phyloP scores from a whole-genome alignment of 352 stramenopile genomes.

The Pythium coloratum region DNA sequence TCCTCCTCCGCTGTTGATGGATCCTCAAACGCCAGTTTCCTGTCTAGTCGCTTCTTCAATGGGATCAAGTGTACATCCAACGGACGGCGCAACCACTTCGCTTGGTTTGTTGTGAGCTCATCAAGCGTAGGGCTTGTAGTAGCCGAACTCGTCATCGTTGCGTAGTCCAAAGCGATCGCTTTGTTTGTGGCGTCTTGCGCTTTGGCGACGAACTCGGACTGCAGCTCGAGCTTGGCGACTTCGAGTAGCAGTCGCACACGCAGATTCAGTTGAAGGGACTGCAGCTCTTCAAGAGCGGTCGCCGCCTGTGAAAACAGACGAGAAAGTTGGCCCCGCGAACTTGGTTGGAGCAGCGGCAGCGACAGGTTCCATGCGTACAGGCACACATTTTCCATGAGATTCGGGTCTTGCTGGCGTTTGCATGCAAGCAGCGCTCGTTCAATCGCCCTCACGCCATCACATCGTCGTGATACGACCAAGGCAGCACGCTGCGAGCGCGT shows the following conservation, averaged over 20 bases:
- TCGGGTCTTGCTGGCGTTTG: slow-evolving; percentile 72
- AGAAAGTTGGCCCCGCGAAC: slow-evolving; percentile 67
- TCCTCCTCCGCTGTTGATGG: slow-evolving; percentile 36
- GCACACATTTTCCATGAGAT: slow-evolving; percentile 80
- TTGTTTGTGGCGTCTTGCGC: slow-evolving; percentile 61
- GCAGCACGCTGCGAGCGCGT: slow-evolving; percentile 36
- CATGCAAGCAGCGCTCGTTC: slow-evolving; percentile 77
- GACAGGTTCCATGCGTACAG: slow-evolving; percentile 83
- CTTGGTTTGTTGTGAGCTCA: slow-evolving; percentile 31
- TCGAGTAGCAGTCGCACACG: slow-evolving; percentile 84
- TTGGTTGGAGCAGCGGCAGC: slow-evolving; percentile 72
- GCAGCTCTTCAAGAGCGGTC: slow-evolving; percentile 65
- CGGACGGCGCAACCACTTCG: slow-evolving; percentile 37
- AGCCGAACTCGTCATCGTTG: slow-evolving; percentile 13
- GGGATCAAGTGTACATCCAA: slow-evolving; percentile 73
- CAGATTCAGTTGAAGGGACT: slow-evolving; percentile 79
- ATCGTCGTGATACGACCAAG: slow-evolving; percentile 41
- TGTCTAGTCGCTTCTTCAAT: slow-evolving; percentile 58
- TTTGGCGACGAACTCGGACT: slow-evolving; percentile 83
- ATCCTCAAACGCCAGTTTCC: slow-evolving; percentile 63
- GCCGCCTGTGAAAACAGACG: slow-evolving; percentile 68
- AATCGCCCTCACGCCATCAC: slow-evolving; percentile 76
- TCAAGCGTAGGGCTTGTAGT: slow-evolving; percentile 27
- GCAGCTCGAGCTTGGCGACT: slow-evolving; percentile 84
- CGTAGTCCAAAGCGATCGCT: slow-evolving; percentile 69